A percentile compares a stretch with the other conserved stretches of the same genome.
phyloP scores from a whole-genome alignment of 352 stramenopile genomes.

The Plasmopara muralis region DNA sequence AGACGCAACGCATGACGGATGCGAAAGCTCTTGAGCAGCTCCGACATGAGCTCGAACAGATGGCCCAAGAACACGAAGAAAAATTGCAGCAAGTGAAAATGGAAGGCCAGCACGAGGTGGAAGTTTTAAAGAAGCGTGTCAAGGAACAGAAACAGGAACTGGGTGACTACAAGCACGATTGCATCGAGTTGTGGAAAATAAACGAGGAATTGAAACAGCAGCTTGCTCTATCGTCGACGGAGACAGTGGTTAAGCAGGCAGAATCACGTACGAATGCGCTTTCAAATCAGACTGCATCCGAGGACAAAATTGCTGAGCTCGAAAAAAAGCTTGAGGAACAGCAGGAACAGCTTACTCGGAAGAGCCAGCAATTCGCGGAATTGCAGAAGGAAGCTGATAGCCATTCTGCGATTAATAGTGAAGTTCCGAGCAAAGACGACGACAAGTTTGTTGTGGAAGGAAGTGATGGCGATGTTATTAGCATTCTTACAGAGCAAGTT shows the following conservation, averaged over 20 bases:
- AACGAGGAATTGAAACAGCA: constrained; percentile 81
- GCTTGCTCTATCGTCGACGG: constrained; percentile 42
- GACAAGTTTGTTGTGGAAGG: constrained; percentile 46
- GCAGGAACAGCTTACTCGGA: constrained; percentile 55
- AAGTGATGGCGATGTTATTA: constrained; percentile 39
- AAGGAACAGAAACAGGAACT: constrained; percentile 40
- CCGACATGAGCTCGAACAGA: constrained; percentile 15
- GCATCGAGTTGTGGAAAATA: constrained; percentile 64
- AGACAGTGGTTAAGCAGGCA: constrained; percentile 52
- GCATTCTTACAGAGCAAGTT: constrained; percentile 67
- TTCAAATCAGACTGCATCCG: constrained; percentile 37
- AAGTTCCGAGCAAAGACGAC: constrained; percentile 22
- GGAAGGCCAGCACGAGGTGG: constrained; percentile 14
- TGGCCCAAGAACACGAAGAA: constrained; percentile 15
- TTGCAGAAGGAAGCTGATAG: constrained; percentile 27
- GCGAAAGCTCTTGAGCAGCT: constrained; percentile 15
- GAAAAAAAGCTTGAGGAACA: constrained; percentile 54
- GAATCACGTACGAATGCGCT: constrained; percentile 53
- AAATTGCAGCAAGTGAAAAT: constrained; percentile 16
- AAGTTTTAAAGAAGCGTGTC: constrained; percentile 16
- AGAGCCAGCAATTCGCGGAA: constrained; percentile 42
- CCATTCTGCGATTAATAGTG: constrained; percentile 6
- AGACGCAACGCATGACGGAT: constrained; percentile 17
- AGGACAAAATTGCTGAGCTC: constrained; percentile 50
- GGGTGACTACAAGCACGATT: constrained; percentile 78